phyloP scores from a whole-genome alignment of 768 basidiomycete genomes.

The Rhodotorula graminis region DNA sequence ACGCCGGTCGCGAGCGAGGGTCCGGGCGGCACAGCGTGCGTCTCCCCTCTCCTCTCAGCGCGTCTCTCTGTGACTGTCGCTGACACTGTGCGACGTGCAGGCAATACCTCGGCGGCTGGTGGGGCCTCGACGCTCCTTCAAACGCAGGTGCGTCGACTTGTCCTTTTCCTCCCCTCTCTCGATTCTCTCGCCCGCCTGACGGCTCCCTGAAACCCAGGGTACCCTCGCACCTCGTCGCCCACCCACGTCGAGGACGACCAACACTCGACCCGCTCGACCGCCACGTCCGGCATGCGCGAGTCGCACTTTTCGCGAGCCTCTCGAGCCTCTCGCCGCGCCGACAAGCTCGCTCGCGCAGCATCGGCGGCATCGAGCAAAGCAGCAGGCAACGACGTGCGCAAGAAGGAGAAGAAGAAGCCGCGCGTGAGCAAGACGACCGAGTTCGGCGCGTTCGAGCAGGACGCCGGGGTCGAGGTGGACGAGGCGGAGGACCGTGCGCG shows the following conservation, averaged over 20 bases:
- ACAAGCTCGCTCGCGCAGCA: too few relatives aligned
- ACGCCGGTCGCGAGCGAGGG: constrained; percentile 16
- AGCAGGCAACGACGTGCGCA: neutral
- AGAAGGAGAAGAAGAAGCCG: constrained; percentile 19
- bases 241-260: neutral
- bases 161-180: neutral
- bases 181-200: neutral
- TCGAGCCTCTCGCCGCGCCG: neutral
- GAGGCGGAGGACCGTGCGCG: neutral
- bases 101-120: constrained; percentile 24
- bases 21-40: constrained; percentile 19
- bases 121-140: constrained; percentile 11
- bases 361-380: neutral
- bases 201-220: neutral
- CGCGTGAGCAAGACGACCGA: constrained; percentile 18
- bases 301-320: constrained; percentile 31
- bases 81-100: neutral
- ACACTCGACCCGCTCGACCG: neutral
- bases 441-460: constrained; percentile 16
- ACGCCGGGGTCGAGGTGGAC: constrained; percentile 3
- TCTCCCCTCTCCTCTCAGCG: neutral
- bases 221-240: neutral
- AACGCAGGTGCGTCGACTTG: neutral
- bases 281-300: constrained; percentile 4
- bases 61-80: neutral